Evolutionary conservation across 768 basidiomycete species (phyloP), one percentile per base, ranked within the genome.

Genomic region (Cystofilobasidium macerans): DNA sequence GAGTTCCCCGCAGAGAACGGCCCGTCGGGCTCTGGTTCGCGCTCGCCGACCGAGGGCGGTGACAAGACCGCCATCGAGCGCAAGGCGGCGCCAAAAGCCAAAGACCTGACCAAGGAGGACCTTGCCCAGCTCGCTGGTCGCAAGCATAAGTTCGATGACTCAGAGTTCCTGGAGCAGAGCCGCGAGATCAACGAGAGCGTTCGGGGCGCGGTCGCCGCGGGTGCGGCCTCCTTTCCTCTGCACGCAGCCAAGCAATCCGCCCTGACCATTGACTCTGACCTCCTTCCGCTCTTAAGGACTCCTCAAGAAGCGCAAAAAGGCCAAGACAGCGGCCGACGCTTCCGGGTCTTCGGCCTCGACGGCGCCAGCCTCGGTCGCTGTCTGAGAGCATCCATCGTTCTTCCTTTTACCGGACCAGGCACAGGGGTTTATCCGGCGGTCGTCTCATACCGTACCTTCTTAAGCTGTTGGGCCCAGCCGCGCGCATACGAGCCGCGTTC

Each of bases 111-210:
- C 75, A 82, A 0, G 80, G 82, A 43, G 40, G 64, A 36, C 76
- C 81, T 22, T 26, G 51, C 36, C 12, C 58, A 62, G 53, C 72
- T 81, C 5, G 81, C 84, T 0, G 87, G 88, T 13, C 85, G 82
- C 80, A 95, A 94, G 73, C 87, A 89, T 71, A 83, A 88, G 32
- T 85, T 98, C 54, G 92, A 97, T 57, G 94, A 99, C 72, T 85
- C 84, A 3, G 87, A 91, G 75, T 99, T 87, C 73, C 74, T 99
- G 43, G 92, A 97, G 74, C 86, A 94, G 78, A 91, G 86, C 71
- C 80, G 83, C 75, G 91, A 95, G 72, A 83, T 98, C 32, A 88
- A 90, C 2, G 92, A 94, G 70, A 84, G 82, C 69, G 93, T 97
- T 33, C 88, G 89, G 79, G 89, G 81, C 64, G 94, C 94, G 4